Percentiles rank a stretch among this genome's conserved stretches.
Conservation (phyloP, 805 yeast genomes). For the Grigorovia yakushimaensis region DNA sequence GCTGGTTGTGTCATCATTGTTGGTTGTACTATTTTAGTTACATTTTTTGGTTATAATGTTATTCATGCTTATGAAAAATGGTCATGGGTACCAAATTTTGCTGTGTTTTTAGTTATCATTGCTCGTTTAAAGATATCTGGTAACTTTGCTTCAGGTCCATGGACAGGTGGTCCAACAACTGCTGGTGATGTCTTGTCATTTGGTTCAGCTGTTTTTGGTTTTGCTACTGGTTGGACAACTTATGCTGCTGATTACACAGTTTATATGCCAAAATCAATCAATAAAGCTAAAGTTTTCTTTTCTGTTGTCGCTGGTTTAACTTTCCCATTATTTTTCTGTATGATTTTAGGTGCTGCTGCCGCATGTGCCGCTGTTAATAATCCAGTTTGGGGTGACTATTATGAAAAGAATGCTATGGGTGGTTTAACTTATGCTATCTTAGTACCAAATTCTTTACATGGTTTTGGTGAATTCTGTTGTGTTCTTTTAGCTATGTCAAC, state of each 20-base stretch:
- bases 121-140: constrained; percentile 62
- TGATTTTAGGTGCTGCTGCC: constrained; percentile 5
- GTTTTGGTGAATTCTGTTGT: constrained; percentile 5
- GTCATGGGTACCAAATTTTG: constrained; percentile 77
- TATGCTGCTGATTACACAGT: constrained; percentile 4
- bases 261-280: constrained; percentile 2
- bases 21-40: constrained; percentile 1
- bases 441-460: constrained; percentile 5
- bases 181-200: constrained; percentile 3
- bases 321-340: constrained; percentile 2
- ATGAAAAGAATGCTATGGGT: constrained; percentile 2
- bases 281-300: not conserved
- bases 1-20: constrained; percentile 3
- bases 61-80: constrained; percentile 34
- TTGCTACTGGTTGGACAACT: constrained; percentile 4
- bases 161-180: constrained; percentile 3
- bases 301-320: constrained; percentile 1
- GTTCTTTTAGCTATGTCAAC: constrained; percentile 4
- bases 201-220: constrained; percentile 4
- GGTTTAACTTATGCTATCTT: constrained; percentile 3
- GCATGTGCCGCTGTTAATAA: constrained; percentile 4
- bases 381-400: constrained; percentile 1
- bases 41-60: constrained; percentile 4
- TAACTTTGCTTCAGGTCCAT: constrained; percentile 28
- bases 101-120: constrained; percentile 65